These are phyloP conservation scores for Colletotrichum coccodes DNA, from an alignment of 2,329 filamentous ascomycete species.

Conservation along the genomic window DNA sequence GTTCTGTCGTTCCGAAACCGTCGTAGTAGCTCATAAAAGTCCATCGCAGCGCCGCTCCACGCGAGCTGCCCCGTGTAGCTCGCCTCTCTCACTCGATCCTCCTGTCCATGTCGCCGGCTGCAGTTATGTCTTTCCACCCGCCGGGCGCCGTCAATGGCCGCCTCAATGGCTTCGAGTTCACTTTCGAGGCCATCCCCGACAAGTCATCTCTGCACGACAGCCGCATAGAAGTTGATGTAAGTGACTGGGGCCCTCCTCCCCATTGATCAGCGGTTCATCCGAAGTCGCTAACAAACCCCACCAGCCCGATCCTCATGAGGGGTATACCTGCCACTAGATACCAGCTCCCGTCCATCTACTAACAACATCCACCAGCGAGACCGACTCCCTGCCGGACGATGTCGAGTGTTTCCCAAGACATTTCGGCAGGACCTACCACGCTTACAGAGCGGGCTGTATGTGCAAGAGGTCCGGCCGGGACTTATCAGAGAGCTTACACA, in stretches of 20 bases:
- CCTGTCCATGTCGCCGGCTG: slow-evolving; percentile 7
- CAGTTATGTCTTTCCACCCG: slow-evolving; percentile 24
- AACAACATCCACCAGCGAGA: slow-evolving; percentile 34
- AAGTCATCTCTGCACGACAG: slow-evolving; percentile 33
- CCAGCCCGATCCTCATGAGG: slow-evolving; percentile 32
- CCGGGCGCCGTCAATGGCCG: slow-evolving; percentile 20
- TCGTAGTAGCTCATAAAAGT: slow-evolving; percentile 8
- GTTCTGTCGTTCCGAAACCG: slow-evolving; percentile 12
- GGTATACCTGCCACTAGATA: slow-evolving; percentile 14
- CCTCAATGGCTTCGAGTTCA: slow-evolving; percentile 32
- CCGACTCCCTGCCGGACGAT: slow-evolving; percentile 52
- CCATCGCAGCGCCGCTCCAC: not conserved
- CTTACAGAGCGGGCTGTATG: slow-evolving; percentile 58
- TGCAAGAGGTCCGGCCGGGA: slow-evolving; percentile 9
- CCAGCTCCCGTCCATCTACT: not conserved
- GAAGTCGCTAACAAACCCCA: slow-evolving; percentile 20
- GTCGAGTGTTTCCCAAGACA: slow-evolving; percentile 53
- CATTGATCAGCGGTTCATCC: slow-evolving; percentile 11
- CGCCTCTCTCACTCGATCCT: not conserved
- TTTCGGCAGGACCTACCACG: slow-evolving; percentile 59
- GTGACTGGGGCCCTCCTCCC: not conserved
- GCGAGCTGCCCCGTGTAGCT: not conserved
- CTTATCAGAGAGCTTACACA: not conserved
- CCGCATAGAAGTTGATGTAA: slow-evolving; percentile 30
- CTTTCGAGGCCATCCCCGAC: slow-evolving; percentile 33